Evolutionary conservation across 345 rosid species (phyloP).

Genomic region (Salix arbutifolia): DNA sequence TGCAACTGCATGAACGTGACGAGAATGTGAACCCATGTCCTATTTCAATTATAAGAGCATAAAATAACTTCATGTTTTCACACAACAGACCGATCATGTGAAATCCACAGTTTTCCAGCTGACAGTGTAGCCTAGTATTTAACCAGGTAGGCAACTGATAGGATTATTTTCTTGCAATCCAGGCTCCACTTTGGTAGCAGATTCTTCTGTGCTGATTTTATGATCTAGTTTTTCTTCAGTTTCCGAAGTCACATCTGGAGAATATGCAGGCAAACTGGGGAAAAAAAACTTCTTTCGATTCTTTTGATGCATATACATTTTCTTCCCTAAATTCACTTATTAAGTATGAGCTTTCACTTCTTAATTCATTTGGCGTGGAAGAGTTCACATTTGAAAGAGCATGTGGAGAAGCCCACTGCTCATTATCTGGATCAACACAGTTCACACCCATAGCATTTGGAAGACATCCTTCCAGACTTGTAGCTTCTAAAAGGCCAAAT

Average conservation of each 20-base stretch:
- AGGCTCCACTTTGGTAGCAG: constrained; percentile 11
- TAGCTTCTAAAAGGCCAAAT: constrained; percentile 30
- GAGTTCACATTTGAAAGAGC: constrained; percentile 33
- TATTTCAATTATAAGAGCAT: constrained; percentile 3
- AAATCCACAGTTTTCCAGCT: constrained; percentile 73
- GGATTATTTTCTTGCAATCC: constrained; percentile 8
- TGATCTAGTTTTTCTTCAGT: constrained; percentile 34
- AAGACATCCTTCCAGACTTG: constrained; percentile 33
- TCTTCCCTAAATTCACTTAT: constrained; percentile 1
- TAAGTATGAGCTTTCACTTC: background rate
- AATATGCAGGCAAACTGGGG: constrained; percentile 20
- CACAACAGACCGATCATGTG: constrained; percentile 55
- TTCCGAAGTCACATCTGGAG: constrained; percentile 25
- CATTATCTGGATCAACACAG: constrained; percentile 46
- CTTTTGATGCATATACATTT: background rate
- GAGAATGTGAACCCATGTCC: constrained; percentile 19
- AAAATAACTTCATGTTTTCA: background rate
- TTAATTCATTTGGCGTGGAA: constrained; percentile 17
- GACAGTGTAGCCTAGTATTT: constrained; percentile 54
- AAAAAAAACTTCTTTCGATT: constrained; percentile 23
- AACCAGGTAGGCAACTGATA: constrained; percentile 43
- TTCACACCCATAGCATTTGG: constrained; percentile 31
- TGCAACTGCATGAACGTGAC: constrained; percentile 47
- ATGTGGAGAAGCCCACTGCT: constrained; percentile 39
- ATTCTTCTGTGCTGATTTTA: constrained; percentile 17